These are phyloP conservation scores for Komagataella pastoris DNA, from an alignment of 805 yeast species.

Conservation along the genomic window DNA sequence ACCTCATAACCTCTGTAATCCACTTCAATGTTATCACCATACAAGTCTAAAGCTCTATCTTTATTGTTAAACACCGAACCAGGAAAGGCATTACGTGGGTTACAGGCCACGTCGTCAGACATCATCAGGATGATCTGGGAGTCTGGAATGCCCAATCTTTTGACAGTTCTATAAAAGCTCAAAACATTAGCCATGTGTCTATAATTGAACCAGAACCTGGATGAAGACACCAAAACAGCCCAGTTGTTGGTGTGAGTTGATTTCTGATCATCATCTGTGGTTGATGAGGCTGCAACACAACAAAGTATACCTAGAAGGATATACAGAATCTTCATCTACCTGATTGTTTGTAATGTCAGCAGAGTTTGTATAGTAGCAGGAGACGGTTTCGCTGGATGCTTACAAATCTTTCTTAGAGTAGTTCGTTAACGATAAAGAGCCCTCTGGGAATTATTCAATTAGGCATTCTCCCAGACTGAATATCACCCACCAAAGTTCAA, in stretches of 20 bases:
- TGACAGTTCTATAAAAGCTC: conserved; percentile 90
- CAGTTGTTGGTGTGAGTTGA: conserved; percentile 51
- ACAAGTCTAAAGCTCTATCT: conserved; percentile 82
- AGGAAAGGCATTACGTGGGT: conserved; percentile 89
- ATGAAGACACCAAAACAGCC: conserved; percentile 92
- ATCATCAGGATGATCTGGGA: conserved; percentile 93
- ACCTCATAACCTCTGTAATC: conserved; percentile 97
- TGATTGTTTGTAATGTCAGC: not conserved
- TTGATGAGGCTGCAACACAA: not conserved
- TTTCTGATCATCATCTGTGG: not conserved
- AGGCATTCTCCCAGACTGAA: not conserved
- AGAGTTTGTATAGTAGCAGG: not conserved
- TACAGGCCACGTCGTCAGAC: conserved; percentile 95
- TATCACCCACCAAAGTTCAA: not conserved
- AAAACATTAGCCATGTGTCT: conserved; percentile 95
- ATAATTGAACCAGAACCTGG: conserved; percentile 96
- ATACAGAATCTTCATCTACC: not conserved
- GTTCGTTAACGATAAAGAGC: not conserved
- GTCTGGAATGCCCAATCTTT: conserved; percentile 93
- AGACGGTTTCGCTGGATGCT: not conserved
- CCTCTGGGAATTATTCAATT: too few species aligned
- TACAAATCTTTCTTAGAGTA: not conserved
- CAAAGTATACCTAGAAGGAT: not conserved
- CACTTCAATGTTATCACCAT: conserved; percentile 91
- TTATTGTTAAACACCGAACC: conserved; percentile 93